phyloP scores from a whole-genome alignment of 2,329 filamentous ascomycete genomes.

The Beauveria pseudobassiana region DNA sequence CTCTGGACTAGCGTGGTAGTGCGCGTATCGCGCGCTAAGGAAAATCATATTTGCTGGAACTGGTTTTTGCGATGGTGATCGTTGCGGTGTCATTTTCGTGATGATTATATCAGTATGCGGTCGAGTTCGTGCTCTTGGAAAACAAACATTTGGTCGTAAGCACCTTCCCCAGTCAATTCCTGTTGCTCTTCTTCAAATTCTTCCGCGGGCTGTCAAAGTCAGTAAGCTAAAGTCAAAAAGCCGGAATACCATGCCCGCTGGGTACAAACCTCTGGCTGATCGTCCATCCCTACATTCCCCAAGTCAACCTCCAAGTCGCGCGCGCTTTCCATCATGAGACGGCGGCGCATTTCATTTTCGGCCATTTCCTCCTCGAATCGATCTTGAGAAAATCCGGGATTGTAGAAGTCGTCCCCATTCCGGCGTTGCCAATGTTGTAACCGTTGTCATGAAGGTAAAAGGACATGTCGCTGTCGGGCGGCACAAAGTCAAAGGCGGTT shows the following conservation, averaged over 20 bases:
- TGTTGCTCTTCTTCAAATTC: slow-evolving; percentile 84
- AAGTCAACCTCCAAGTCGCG: slow-evolving; percentile 94
- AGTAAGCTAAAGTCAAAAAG: slow-evolving; percentile 13
- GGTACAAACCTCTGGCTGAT: slow-evolving; percentile 73
- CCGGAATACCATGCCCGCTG: no score
- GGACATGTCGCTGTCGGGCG: slow-evolving; percentile 92
- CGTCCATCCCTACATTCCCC: slow-evolving; percentile 91
- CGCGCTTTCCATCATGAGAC: slow-evolving; percentile 99
- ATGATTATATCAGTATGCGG: slow-evolving; percentile 92
- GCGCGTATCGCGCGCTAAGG: slow-evolving; percentile 87
- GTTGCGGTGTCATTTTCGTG: slow-evolving; percentile 94
- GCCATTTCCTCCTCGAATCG: slow-evolving; percentile 96
- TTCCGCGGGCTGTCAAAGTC: slow-evolving; percentile 50
- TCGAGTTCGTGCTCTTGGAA: slow-evolving; percentile 93
- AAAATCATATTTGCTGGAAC: slow-evolving; percentile 97
- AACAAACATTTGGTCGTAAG: slow-evolving; percentile 96
- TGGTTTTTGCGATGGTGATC: slow-evolving; percentile 93
- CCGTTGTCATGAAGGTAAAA: slow-evolving; percentile 93
- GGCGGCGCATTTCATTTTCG: slow-evolving; percentile 87
- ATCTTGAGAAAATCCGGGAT: slow-evolving; percentile 83
- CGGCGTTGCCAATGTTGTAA: slow-evolving; percentile 77
- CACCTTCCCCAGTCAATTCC: slow-evolving; percentile 96
- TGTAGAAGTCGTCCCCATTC: slow-evolving; percentile 89
- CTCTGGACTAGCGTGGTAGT: slow-evolving; percentile 88
- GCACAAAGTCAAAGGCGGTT: slow-evolving; percentile 91